Evolutionary conservation across 495 filamentous ascomycete genomes (phyloP), one percentile per base, ranked within the genome.

Genomic region (Trichoderma erinaceum): DNA sequence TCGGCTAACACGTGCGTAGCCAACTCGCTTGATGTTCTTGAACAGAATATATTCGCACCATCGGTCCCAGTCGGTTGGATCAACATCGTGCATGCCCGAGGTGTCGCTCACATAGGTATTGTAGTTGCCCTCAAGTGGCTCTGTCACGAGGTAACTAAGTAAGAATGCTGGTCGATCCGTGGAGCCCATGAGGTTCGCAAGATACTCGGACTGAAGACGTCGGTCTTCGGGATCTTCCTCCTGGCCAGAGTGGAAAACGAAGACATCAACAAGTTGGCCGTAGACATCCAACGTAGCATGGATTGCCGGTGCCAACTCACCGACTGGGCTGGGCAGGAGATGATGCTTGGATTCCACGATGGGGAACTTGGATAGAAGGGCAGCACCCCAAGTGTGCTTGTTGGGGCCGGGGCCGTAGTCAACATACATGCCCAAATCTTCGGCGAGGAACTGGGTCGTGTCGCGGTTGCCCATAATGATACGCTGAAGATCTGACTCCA

Each of bases 401-500:
- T 99, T 95, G 13, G 96, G 96, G 6, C 96, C 95, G 43, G 96
- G 96, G 41, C 96, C 96, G 73, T 93, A 97, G 78, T 99, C 96
- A 25, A 92, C 92, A 75, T 97, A 99, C 93, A 98, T 98, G 66
- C 93, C 96, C 35, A 99, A 81, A 64, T 98, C 93, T 73, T 97
- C 95, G 32, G 96, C 93, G 43, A 99, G 85, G 78, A 91, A 93
- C 77, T 98, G 95, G 16, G 96, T 97, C 64, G 91, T 89, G 77
- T 99, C 96, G 72, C 94, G 91, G 79, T 97, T 99, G 66, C 96
- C 96, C 96, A 99, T 99, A 82, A 99, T 98, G 78, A 99, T 95
- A 70, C 95, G 90, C 78, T 99, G 96, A 64, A 93, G 85, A 76
- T 99, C 96, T 0, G 89, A 90, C 75, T 99, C 96, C 43, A 99